Evolutionary conservation across 371 early-diverging fungal species (phyloP).

Genomic region (Mucor lusitanicus): DNA sequence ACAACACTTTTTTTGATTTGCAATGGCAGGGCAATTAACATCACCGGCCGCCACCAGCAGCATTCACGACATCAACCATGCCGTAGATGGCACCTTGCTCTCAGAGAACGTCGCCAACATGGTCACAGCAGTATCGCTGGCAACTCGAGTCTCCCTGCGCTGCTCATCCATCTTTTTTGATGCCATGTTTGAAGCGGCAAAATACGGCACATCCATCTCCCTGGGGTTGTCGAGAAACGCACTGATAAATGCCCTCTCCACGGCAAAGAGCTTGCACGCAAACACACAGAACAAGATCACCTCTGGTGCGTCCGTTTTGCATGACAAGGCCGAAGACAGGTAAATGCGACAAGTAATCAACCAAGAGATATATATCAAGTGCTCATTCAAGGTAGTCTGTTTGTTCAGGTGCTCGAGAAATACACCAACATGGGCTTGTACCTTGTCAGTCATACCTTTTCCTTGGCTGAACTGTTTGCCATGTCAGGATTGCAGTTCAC

Average conservation of each 20-base stretch:
- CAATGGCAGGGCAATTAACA: background rate
- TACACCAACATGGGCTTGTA: conserved; percentile 67
- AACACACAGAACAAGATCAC: background rate
- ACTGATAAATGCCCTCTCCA: conserved; percentile 47
- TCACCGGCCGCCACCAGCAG: background rate
- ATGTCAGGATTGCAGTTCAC: conserved; percentile 74
- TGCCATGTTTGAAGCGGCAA: conserved; percentile 54
- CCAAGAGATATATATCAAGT: background rate
- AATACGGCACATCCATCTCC: conserved; percentile 57
- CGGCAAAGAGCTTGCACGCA: conserved; percentile 51
- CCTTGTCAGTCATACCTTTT: conserved; percentile 67
- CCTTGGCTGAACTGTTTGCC: conserved; percentile 74
- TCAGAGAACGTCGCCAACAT: conserved; percentile 32
- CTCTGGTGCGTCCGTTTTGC: background rate
- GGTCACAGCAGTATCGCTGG: conserved; percentile 33
- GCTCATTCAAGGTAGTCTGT: conserved; percentile 26
- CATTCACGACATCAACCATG: background rate
- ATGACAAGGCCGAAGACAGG: background rate
- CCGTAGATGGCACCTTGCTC: conserved; percentile 22
- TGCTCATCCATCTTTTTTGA: conserved; percentile 35
- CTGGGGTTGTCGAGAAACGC: conserved; percentile 56
- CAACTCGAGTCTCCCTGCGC: conserved; percentile 33
- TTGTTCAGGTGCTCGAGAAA: conserved; percentile 57
- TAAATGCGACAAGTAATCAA: background rate
- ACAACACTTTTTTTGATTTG: background rate